Base-by-base conservation (phyloP, 2,329 filamentous ascomycete species). In the Diaporthe longicolla region DNA sequence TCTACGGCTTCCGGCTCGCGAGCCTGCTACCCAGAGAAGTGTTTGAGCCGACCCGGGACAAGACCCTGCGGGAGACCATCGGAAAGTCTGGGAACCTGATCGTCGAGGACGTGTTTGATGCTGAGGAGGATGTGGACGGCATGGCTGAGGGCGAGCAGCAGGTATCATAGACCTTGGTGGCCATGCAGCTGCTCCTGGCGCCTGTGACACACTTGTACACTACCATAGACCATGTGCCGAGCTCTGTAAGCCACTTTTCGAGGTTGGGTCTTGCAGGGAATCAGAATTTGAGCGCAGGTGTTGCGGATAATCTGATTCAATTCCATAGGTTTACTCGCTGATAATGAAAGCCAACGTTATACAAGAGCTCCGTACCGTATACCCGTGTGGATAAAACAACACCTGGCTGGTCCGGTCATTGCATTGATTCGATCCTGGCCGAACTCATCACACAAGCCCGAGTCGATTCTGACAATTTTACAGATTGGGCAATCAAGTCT, bases 71-170 rank as follows among this genome's bases (percentile, higher is more conserved):
- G 37, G 90, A 94, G 77, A 90, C 90, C 78, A 92, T 98, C 80
- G 95, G 96, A 4, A 88, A 92, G 77, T 95, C 94, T 77, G 95
- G 93, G 4, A 98, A 97, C 83, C 84, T 99, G 73, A 94, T 98
- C 77, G 95, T 98, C 17, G 97, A 99, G 84, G 83, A 84, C 19
- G 81, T 83, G 21, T 80, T 82, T 11, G 82, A 80, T 0, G 71
- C 70, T 2, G 74, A 74, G 59, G 70, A 73, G 13, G 57, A 37
- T 11, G 52, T n/a, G 21, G 57, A 21, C 15, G 58, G 37, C 21
- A 24, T 45, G 15, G 32, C 29, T 13, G 37, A 26, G 32, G 55
- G 17, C 21, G 70, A 29, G 24, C 45, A 32, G 48, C 57, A 54
- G 45, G 17, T 32, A 19, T 45, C 57, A 45, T 71, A 40, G 17